Percentiles rank a stretch among this genome's conserved stretches.
phyloP scores from a whole-genome alignment of 2,329 filamentous ascomycete genomes.

The Sporothrix luriei region DNA sequence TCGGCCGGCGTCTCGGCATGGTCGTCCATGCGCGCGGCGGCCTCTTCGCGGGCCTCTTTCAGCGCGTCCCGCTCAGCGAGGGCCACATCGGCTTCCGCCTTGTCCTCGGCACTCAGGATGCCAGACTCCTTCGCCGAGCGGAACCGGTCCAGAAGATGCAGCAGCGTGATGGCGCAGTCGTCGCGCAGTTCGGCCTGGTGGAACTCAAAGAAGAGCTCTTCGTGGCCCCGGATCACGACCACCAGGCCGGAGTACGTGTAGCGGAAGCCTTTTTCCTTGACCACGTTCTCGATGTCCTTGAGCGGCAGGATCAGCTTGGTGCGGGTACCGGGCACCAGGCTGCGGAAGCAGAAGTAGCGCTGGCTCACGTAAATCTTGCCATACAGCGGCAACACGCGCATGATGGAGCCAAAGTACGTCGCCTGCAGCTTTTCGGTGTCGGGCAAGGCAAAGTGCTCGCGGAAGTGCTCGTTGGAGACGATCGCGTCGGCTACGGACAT shows the following conservation, averaged over 20 bases:
- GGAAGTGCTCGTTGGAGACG: slow-evolving; percentile 77
- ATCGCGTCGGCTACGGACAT: slow-evolving; percentile 63
- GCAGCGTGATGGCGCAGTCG: slow-evolving; percentile 81
- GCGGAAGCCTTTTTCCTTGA: slow-evolving; percentile 93
- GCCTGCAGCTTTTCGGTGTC: slow-evolving; percentile 80
- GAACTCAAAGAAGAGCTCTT: slow-evolving; percentile 97
- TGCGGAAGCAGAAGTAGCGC: slow-evolving; percentile 87
- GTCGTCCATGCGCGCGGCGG: slow-evolving; percentile 51
- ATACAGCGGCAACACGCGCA: slow-evolving; percentile 86
- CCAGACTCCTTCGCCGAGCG: slow-evolving; percentile 71
- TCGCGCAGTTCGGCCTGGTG: slow-evolving; percentile 75
- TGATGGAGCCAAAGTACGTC: slow-evolving; percentile 89
- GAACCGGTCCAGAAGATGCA: slow-evolving; percentile 73
- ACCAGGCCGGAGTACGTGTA: slow-evolving; percentile 90
- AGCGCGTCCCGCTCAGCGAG: slow-evolving; percentile 80
- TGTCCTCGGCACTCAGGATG: slow-evolving; percentile 67
- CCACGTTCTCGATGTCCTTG: slow-evolving; percentile 87
- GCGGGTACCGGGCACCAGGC: slow-evolving; percentile 81
- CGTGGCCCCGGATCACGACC: slow-evolving; percentile 88
- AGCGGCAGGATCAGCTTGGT: slow-evolving; percentile 92
- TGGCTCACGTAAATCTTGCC: slow-evolving; percentile 96
- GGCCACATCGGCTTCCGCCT: slow-evolving; percentile 71
- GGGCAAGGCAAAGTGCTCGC: slow-evolving; percentile 87
- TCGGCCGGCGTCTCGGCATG: slow-evolving; percentile 4
- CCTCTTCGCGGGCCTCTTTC: slow-evolving; percentile 67